Evolutionary conservation across 306 rosid genomes (phyloP).

Genomic region (Cyamopsis tetragonoloba): DNA sequence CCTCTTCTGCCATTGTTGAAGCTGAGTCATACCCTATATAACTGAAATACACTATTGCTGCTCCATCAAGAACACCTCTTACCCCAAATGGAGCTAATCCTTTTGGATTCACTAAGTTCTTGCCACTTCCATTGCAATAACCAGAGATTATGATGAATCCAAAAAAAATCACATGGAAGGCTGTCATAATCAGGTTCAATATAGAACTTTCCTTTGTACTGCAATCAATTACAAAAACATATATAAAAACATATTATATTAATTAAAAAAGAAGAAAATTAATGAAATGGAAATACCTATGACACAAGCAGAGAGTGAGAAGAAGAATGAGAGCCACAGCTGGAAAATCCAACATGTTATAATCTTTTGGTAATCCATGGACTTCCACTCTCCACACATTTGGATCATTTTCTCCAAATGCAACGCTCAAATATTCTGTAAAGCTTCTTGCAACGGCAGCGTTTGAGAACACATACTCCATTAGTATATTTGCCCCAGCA

Average conservation of each 20-base stretch:
- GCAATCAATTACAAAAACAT: slow-evolving; percentile 23
- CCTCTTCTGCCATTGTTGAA: slow-evolving; percentile 96
- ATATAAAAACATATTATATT: too few species aligned
- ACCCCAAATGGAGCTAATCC: slow-evolving; percentile 77
- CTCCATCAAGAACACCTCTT: slow-evolving; percentile 79
- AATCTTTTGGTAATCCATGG: slow-evolving; percentile 57
- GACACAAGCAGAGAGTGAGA: slow-evolving; percentile 84
- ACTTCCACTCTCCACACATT: slow-evolving; percentile 75
- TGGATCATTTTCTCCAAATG: slow-evolving; percentile 61
- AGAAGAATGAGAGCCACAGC: slow-evolving; percentile 85
- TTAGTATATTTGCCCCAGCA: slow-evolving; percentile 87
- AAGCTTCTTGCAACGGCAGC: slow-evolving; percentile 92
- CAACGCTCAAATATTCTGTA: slow-evolving; percentile 60
- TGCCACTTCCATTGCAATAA: slow-evolving; percentile 58
- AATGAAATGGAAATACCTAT: slow-evolving; percentile 50
- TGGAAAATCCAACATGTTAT: slow-evolving; percentile 78
- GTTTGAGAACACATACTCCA: slow-evolving; percentile 95
- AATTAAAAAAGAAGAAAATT: neutral
- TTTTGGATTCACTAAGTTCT: slow-evolving; percentile 61
- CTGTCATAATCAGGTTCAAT: slow-evolving; percentile 81
- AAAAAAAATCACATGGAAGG: slow-evolving; percentile 82
- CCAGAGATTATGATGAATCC: slow-evolving; percentile 81
- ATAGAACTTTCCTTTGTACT: slow-evolving; percentile 94
- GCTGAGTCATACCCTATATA: slow-evolving; percentile 95
- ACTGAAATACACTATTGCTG: slow-evolving; percentile 85